Percentiles rank a stretch among this genome's conserved stretches.
These are phyloP conservation scores for Zanthoxylum bungeanum DNA, from an alignment of 345 rosid species.

Conservation along the genomic window DNA sequence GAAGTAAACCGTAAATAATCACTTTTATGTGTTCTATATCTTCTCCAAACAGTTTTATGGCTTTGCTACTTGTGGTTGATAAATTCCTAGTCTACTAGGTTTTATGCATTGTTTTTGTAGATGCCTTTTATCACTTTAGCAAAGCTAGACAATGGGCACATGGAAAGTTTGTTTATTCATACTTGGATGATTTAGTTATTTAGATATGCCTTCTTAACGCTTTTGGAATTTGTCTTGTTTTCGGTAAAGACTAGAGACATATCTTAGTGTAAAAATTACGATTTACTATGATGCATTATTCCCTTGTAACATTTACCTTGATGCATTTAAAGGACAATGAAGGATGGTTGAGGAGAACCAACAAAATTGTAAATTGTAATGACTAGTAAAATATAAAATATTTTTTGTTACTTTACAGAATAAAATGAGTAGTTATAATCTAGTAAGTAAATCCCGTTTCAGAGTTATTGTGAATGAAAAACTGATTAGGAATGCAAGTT, in stretches of 20 bases:
- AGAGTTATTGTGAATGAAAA: not conserved
- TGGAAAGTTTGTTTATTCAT: not conserved
- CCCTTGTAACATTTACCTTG: too few relatives aligned
- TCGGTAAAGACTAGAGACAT: not conserved
- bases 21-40: not conserved
- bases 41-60: not conserved
- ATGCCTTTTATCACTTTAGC: too few relatives aligned
- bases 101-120: not conserved
- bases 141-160: not conserved
- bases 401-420: not conserved
- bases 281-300: too few relatives aligned
- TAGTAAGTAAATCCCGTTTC: not conserved
- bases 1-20: not conserved
- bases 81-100: not conserved
- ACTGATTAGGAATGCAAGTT: not conserved
- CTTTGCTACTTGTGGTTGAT: not conserved
- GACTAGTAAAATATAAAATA: not conserved
- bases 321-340: not conserved
- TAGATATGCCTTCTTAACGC: not conserved
- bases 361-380: too few relatives aligned
- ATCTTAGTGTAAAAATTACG: too few relatives aligned
- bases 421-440: not conserved
- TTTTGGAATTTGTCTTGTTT: not conserved
- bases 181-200: too few relatives aligned
- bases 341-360: not conserved